These are phyloP conservation scores for Mallotus nudiflorus DNA, from an alignment of 345 rosid species.

Conservation along the genomic window DNA sequence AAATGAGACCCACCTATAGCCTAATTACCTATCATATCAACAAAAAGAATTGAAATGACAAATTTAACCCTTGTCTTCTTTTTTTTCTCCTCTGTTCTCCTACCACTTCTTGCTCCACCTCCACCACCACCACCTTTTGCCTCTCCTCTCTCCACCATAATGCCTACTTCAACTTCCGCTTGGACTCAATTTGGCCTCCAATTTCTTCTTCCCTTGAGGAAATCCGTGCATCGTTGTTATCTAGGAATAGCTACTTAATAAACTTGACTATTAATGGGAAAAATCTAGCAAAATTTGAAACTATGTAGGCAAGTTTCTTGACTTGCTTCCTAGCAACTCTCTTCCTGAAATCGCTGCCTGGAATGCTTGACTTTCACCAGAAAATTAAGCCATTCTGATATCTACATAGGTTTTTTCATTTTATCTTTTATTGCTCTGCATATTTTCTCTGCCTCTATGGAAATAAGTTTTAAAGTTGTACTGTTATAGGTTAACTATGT, in stretches of 20 bases:
- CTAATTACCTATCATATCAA: no score
- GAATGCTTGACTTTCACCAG: constrained; percentile 58
- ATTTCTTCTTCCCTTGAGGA: constrained; percentile 89
- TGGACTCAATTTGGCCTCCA: constrained; percentile 82
- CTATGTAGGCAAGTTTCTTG: constrained; percentile 70
- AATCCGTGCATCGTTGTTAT: constrained; percentile 73
- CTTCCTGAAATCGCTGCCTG: constrained; percentile 46
- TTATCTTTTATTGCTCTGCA: constrained; percentile 1
- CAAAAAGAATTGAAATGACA: no score
- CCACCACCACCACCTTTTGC: no score
- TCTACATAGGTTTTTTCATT: constrained; percentile 77
- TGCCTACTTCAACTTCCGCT: no score
- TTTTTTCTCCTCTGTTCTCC: no score
- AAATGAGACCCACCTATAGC: no score
- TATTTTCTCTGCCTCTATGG: background rate
- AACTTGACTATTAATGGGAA: constrained; percentile 89
- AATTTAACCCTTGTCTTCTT: no score
- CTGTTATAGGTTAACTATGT: constrained; percentile 84
- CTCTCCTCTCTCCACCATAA: no score
- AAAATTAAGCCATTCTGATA: constrained; percentile 85
- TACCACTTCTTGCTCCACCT: no score
- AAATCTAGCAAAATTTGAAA: constrained; percentile 56
- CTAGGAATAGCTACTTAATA: constrained; percentile 72
- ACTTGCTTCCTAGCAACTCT: constrained; percentile 74
- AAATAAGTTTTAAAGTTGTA: constrained; percentile 1